Base-by-base conservation (phyloP, 2,329 filamentous ascomycete species). In the Ophiostoma ulmi region DNA sequence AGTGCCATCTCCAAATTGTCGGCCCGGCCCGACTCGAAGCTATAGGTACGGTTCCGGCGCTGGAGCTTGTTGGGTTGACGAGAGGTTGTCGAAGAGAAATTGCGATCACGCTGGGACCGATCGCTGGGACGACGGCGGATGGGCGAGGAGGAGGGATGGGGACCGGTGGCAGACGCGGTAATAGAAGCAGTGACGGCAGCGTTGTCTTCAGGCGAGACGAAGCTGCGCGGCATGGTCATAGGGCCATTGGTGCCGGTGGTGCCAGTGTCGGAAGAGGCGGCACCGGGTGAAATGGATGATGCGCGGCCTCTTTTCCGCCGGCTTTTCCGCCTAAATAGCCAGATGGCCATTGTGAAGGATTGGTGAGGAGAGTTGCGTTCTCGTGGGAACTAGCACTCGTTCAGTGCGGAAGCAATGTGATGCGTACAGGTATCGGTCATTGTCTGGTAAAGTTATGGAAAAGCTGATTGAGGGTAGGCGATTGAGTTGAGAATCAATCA, bases 261-360 rank as follows among this genome's bases (percentile, higher is more conserved):
- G 44, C 44, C 44, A n/a, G 20, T 22, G 20, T 55, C 52, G 52
- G 52, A 22, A 22, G 52, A 55, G n/a, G n/a, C 52, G 52, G 52
- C 52, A 55, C n/a, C 85, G 85, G 72, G 84, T 80, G 74, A 86
- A 80, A 75, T 39, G 36, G 84, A 85, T 75, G 87, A 79, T 74
- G 81, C 81, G 72, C 82, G 80, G 73, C 83, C 79, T 77, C 84
- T 83, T 80, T 83, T 87, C 80, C 89, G 89, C 80, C 88, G 89
- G 80, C 86, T 89, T 81, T 86, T 90, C 77, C 90, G 88, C 80
- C 89, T 85, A 80, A 96, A 97, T 73, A 90, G 91, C 93, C 92
- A 96, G 80, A 94, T 83, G 78, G 90, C 88, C 91, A 94, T 94
- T 22, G 70, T 68, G 67, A n/a, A n/a, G 14, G 55, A 13, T 41